Conservation (phyloP, 768 basidiomycete species). For the Exsudoporus frostii region DNA sequence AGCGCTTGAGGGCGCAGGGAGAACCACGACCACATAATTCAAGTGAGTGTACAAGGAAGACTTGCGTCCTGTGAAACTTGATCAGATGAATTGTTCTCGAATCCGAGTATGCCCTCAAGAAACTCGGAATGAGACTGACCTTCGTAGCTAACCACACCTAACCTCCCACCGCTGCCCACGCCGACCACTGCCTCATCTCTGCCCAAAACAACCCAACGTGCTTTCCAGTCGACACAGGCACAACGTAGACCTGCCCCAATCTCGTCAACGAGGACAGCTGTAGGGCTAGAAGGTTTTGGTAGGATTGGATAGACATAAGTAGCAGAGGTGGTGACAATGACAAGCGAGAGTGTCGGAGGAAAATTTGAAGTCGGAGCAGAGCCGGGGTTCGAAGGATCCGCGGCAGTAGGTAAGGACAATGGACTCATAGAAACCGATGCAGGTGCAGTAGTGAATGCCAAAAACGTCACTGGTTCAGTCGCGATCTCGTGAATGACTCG, state of each 20-base stretch:
- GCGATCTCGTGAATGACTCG: conserved; percentile 80
- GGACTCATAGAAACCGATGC: conserved; percentile 24
- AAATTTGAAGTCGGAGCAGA: conserved; percentile 15
- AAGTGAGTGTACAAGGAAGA: conserved; percentile 69
- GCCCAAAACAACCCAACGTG: conserved; percentile 78
- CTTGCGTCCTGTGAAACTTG: conserved; percentile 40
- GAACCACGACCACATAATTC: conserved; percentile 89
- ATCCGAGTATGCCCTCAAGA: neutral
- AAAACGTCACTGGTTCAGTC: conserved; percentile 87
- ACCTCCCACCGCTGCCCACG: conserved; percentile 77
- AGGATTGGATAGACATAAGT: conserved; percentile 75
- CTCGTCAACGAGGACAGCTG: conserved; percentile 76
- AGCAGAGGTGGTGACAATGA: conserved; percentile 85
- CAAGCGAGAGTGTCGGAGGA: conserved; percentile 54
- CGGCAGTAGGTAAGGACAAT: conserved; percentile 9
- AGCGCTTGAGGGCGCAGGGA: conserved; percentile 63
- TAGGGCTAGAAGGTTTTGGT: conserved; percentile 64
- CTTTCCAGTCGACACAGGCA: conserved; percentile 72
- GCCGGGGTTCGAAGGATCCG: conserved; percentile 15
- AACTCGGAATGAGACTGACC: conserved; percentile 44
- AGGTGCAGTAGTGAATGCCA: conserved; percentile 66
- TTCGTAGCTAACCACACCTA: conserved; percentile 88
- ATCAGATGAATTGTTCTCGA: neutral
- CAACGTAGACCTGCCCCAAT: conserved; percentile 84
- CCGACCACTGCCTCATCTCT: conserved; percentile 90